Percentiles rank a stretch among this genome's conserved stretches.
Conservation (phyloP, 345 rosid genomes). For the Salix viminalis region DNA sequence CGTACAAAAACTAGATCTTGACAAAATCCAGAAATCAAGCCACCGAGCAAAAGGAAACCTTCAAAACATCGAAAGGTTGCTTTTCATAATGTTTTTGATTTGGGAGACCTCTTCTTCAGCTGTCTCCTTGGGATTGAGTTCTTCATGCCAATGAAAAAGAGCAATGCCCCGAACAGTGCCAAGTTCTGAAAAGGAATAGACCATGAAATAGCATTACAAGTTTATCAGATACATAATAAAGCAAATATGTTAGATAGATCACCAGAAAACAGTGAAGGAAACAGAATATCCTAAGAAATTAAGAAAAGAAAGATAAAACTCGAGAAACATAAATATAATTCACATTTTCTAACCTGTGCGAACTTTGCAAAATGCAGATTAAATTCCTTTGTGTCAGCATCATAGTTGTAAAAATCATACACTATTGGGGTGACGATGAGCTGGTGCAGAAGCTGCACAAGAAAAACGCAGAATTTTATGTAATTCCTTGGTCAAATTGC, state of each 20-base stretch:
- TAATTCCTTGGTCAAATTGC: neutral
- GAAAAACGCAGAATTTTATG: slow-evolving; percentile 1
- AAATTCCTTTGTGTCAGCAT: slow-evolving; percentile 49
- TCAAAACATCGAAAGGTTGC: neutral
- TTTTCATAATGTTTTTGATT: slow-evolving; percentile 38
- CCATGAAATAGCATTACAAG: neutral
- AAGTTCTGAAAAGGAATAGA: slow-evolving; percentile 39
- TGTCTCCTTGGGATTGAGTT: slow-evolving; percentile 68
- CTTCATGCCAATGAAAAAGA: slow-evolving; percentile 74
- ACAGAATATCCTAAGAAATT: neutral
- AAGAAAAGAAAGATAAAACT: neutral
- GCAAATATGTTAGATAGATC: neutral
- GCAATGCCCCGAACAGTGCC: slow-evolving; percentile 67
- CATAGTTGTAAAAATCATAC: slow-evolving; percentile 74
- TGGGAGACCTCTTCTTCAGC: slow-evolving; percentile 52
- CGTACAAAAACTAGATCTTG: too few relatives aligned
- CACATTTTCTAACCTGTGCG: slow-evolving; percentile 43
- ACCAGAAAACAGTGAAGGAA: too few relatives aligned
- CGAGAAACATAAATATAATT: neutral
- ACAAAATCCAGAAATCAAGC: neutral
- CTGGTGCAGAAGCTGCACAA: slow-evolving; percentile 59
- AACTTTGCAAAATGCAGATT: slow-evolving; percentile 47
- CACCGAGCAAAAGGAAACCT: neutral
- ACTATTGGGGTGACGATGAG: slow-evolving; percentile 39
- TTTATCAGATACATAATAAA: neutral